phyloP scores from a whole-genome alignment of 2,329 filamentous ascomycete genomes.

The Colletotrichum tanaceti region DNA sequence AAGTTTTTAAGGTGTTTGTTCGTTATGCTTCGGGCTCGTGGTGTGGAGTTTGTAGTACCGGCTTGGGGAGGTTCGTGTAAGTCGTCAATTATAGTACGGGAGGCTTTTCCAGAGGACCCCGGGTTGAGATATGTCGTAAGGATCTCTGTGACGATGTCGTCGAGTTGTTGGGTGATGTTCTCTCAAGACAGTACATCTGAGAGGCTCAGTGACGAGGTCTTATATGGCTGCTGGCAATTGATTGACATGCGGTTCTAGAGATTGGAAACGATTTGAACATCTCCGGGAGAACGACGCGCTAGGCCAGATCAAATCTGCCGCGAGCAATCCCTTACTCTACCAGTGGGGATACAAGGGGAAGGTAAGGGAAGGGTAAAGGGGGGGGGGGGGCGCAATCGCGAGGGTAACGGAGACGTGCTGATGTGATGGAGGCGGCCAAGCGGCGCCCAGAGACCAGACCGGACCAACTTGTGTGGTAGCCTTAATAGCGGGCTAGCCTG shows the following conservation, averaged over 20 bases:
- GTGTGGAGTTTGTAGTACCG: not conserved
- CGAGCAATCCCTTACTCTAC: slow-evolving; percentile 33
- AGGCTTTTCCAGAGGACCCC: not conserved
- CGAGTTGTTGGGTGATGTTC: not conserved
- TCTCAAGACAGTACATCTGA: not conserved
- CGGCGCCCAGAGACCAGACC: slow-evolving; percentile 19
- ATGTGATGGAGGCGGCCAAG: slow-evolving; percentile 33
- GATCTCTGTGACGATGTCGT: slow-evolving; percentile 2
- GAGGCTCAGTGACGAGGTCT: slow-evolving; percentile 11
- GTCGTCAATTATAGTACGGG: not conserved
- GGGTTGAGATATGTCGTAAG: not conserved
- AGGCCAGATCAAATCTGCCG: slow-evolving; percentile 35
- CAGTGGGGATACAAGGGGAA: slow-evolving; percentile 31
- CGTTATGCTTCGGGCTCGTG: not conserved
- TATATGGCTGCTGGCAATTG: slow-evolving; percentile 27
- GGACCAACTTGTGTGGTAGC: slow-evolving; percentile 31
- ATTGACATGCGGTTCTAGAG: slow-evolving; percentile 18
- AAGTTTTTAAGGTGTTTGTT: not conserved
- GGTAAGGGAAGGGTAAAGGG: too few relatives aligned
- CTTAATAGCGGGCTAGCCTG: slow-evolving; percentile 33
- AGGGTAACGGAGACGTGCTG: slow-evolving; percentile 16
- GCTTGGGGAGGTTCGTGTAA: not conserved
- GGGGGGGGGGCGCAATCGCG: slow-evolving; percentile 10
- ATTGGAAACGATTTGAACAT: slow-evolving; percentile 30
- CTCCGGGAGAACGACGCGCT: slow-evolving; percentile 35